Base-by-base conservation (phyloP, 2,329 filamentous ascomycete species). In the Aureobasidium sp. region DNA sequence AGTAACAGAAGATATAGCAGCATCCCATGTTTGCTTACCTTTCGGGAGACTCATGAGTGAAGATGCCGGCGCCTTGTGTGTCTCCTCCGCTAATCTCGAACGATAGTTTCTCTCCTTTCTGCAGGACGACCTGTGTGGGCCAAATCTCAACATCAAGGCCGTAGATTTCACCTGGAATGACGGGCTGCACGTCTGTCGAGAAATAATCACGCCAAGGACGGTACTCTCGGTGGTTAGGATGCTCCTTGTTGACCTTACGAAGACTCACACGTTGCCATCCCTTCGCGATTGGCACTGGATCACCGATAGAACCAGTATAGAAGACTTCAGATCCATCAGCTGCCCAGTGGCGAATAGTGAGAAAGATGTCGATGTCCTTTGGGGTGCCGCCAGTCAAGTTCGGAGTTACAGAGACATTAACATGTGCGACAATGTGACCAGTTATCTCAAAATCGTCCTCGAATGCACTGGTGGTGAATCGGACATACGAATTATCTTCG, bases 401-500 rank as follows among this genome's bases (percentile, higher is more conserved):
- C 1, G 77, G 68, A 5, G 71, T 76, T 45, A 77, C 73, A 0
- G 85, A 88, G 0, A 88, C 81, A 63, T 85, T 83, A 4, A 90
- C 75, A 65, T 84, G 85, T 0, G 85, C 85, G 0, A 83, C 76
- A 31, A 88, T 75, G 67, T 89, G 85, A 0, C 87, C 87, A 0
- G 87, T 90, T 60, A 90, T 82, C 68, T 90, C 87, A 0, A 82
- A 87, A 67, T 89, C 85, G 7, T 75, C 64, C n/a, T 80, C 77
- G 62, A 89, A 88, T 0, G 29, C 47, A 7, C 4, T 2, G 5
- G 47, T 50, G 6, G 14, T 33, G 29, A 50, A 50, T 3, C 31
- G 47, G 15, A 50, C 27, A 31, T 48, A 48, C 14, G 24, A 29
- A 24, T 48, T 48, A 76, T 62, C 0, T 82, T 86, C 0, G 74